phyloP scores from a whole-genome alignment of 2,329 filamentous ascomycete genomes.

The Hawksworthiomyces lignivorus region DNA sequence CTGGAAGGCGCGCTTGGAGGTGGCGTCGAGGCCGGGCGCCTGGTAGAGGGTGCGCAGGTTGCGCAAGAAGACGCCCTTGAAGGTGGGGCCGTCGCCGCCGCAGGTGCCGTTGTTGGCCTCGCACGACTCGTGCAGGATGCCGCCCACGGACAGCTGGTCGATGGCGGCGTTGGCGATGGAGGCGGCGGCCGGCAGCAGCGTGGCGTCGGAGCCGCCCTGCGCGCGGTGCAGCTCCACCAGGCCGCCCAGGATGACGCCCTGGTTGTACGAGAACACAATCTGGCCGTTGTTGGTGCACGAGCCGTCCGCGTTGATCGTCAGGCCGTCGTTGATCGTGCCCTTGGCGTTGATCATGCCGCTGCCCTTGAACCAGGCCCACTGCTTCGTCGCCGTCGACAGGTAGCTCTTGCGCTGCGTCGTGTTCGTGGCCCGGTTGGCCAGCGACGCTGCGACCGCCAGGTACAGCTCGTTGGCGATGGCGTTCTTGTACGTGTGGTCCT shows the following conservation, averaged over 20 bases:
- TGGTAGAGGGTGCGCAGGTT: constrained; percentile 54
- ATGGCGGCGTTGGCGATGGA: constrained; percentile 46
- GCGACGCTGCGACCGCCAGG: constrained; percentile 41
- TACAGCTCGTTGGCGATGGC: constrained; percentile 52
- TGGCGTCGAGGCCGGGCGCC: constrained; percentile 34
- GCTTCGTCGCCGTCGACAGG: constrained; percentile 35
- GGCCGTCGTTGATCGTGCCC: constrained; percentile 46
- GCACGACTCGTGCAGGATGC: constrained; percentile 47
- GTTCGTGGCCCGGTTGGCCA: constrained; percentile 38
- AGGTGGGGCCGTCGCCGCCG: constrained; percentile 30
- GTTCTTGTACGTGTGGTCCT: constrained; percentile 41
- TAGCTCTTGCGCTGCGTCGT: constrained; percentile 28
- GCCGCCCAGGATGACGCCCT: constrained; percentile 46
- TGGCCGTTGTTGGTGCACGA: constrained; percentile 41
- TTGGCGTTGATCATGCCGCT: constrained; percentile 43
- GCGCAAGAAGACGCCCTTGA: constrained; percentile 60
- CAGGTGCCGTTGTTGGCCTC: constrained; percentile 36
- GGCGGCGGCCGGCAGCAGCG: constrained; percentile 34
- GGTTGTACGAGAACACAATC: constrained; percentile 47
- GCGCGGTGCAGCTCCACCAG: constrained; percentile 39
- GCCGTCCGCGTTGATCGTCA: constrained; percentile 31
- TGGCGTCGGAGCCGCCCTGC: constrained; percentile 31
- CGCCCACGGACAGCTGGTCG: constrained; percentile 30
- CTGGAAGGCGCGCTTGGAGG: constrained; percentile 30
- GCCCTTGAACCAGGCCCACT: constrained; percentile 45